Percentiles rank a stretch among this genome's conserved stretches.
These are phyloP conservation scores for Teunomyces aglyptinius DNA, from an alignment of 805 yeast species.

Conservation along the genomic window DNA sequence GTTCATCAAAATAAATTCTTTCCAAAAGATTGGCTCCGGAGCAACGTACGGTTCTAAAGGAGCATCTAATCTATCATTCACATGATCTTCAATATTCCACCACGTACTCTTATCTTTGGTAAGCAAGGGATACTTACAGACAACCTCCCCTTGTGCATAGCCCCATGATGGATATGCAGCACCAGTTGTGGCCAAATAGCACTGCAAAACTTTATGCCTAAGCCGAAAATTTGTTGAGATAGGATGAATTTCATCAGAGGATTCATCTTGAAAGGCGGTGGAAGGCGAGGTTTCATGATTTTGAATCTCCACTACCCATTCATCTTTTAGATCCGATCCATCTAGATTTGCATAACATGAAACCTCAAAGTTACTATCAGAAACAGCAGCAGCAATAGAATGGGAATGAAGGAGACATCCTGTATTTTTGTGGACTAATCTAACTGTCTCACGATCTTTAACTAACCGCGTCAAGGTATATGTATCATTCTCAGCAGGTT, in stretches of 20 bases:
- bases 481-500: slow-evolving; percentile 15
- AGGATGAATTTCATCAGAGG: slow-evolving; percentile 59
- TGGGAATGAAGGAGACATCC: slow-evolving; percentile 84
- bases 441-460: slow-evolving; percentile 61
- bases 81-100: slow-evolving; percentile 81
- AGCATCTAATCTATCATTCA: slow-evolving; percentile 43
- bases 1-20: slow-evolving; percentile 70
- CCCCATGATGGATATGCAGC: slow-evolving; percentile 77
- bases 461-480: slow-evolving; percentile 27
- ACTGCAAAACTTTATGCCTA: slow-evolving; percentile 59
- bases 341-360: slow-evolving; percentile 78
- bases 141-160: slow-evolving; percentile 77
- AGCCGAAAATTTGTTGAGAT: slow-evolving; percentile 71
- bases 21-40: slow-evolving; percentile 50
- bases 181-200: slow-evolving; percentile 78
- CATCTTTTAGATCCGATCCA: slow-evolving; percentile 77
- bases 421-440: slow-evolving; percentile 69
- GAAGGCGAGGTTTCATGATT: slow-evolving; percentile 50
- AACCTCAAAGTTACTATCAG: slow-evolving; percentile 71
- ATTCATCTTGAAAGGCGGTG: slow-evolving; percentile 46
- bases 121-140: slow-evolving; percentile 56
- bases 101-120: slow-evolving; percentile 61
- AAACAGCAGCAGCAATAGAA: slow-evolving; percentile 69
- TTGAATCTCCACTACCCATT: slow-evolving; percentile 86
- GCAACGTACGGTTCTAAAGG: slow-evolving; percentile 34